Conservation (phyloP, 306 rosid genomes). For the Vigna nakashimae region DNA sequence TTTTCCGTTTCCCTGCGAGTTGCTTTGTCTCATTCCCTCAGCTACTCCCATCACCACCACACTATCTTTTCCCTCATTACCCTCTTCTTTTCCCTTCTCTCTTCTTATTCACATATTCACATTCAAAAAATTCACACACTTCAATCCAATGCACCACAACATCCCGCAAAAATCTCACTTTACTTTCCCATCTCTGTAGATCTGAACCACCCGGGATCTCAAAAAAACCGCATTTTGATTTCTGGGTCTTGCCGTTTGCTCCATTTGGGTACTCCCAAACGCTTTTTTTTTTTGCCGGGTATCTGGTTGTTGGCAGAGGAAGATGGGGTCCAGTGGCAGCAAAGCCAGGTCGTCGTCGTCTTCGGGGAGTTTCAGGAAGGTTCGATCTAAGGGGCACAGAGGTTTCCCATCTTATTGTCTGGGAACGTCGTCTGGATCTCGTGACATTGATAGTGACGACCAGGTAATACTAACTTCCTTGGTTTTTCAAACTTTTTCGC, state of each 20-base stretch:
- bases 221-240: conserved; percentile 44
- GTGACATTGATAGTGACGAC: conserved; percentile 70
- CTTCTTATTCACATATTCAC: conserved; percentile 18
- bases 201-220: conserved; percentile 51
- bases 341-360: conserved; percentile 60
- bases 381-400: conserved; percentile 62
- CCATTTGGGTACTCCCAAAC: conserved; percentile 29
- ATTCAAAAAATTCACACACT: conserved; percentile 5
- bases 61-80: conserved; percentile 29
- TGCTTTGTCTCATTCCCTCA: conserved; percentile 54
- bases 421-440: conserved; percentile 80
- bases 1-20: conserved; percentile 46
- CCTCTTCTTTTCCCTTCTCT: conserved; percentile 19
- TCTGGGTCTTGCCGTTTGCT: conserved; percentile 43
- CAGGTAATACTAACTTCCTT: conserved; percentile 51
- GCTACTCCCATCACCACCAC: conserved; percentile 46
- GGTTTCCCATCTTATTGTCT: conserved; percentile 79
- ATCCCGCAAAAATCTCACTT: conserved; percentile 30
- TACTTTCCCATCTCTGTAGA: conserved; percentile 40
- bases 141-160: conserved; percentile 6
- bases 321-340: conserved; percentile 91
- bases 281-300: not conserved
- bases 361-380: conserved; percentile 53
- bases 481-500: not conserved
- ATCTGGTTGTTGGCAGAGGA: not conserved